Evolutionary conservation across 129 eudicot species (phyloP).

Genomic region (Centella asiatica): DNA sequence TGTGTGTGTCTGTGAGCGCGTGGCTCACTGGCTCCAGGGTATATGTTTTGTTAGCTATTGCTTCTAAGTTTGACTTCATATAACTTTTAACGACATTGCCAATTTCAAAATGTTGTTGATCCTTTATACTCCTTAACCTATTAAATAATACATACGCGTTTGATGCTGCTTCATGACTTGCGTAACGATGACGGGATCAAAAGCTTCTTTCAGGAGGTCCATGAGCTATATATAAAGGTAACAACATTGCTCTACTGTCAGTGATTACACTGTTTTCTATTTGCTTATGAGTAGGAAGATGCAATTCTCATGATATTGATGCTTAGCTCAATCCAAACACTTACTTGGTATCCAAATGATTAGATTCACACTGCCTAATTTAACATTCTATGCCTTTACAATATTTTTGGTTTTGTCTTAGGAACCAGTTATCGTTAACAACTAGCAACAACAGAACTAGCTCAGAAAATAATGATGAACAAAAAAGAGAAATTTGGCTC

Average conservation of each 20-base stretch:
- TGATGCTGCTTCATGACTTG: constrained; percentile 97
- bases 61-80: not conserved
- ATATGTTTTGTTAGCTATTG: too few species aligned
- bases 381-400: not conserved
- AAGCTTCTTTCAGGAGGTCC: constrained; percentile 98
- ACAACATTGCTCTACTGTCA: not conserved
- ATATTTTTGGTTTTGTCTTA: not conserved
- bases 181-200: constrained; percentile 97
- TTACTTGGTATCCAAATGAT: too few species aligned
- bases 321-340: too few species aligned
- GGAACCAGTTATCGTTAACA: too few species aligned
- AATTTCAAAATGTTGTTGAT: not conserved
- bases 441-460: too few species aligned
- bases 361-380: too few species aligned
- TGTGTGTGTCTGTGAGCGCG: not conserved
- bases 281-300: constrained; percentile 1
- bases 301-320: not conserved
- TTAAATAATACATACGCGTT: constrained; percentile 61
- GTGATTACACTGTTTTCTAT: not conserved
- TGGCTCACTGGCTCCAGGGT: too few species aligned
- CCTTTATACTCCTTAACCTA: constrained; percentile 36
- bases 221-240: constrained; percentile 94
- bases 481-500: too few species aligned
- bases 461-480: too few species aligned
- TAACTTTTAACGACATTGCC: not conserved